Base-by-base conservation (phyloP, 176 grass and related monocot species). In the Ampelocalamus luodianensis region DNA sequence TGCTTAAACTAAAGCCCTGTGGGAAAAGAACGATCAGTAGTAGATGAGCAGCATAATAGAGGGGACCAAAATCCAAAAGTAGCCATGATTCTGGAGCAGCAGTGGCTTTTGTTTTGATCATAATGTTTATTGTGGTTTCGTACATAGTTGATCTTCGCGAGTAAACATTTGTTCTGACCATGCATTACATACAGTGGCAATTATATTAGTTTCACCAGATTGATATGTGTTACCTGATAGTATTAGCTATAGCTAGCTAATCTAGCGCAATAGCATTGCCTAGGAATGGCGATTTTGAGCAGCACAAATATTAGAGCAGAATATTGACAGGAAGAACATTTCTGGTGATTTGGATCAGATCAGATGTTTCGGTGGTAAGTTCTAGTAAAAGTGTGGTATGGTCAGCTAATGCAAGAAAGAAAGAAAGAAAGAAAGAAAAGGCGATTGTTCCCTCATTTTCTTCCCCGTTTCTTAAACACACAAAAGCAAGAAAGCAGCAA, bases 51-150 rank as follows among this genome's bases (percentile, higher is more conserved):
- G 43, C 54, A 43, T 79, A 64, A 39, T 29, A 50, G 29, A 50
- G 81, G n/a, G 70, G 60, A 84, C 78, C 83, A 38, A 40, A 32
- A 24, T 61, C 78, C 72, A 22, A 78, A 90, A 65, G 88, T 7
- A 34, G 78, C 36, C 46, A 72, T 78, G 79, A 86, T 51, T 24
- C 43, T 37, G 27, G 38, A 32, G 53, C 20, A 3, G 17, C 20
- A 17, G 15, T 7, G 34, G 15, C 23, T 77, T 75, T 68, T 58
- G 72, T 48, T 60, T 48, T 22, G 26, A 85, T 66, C 72, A 42
- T 72, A 82, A 43, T 69, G 42, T 37, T 77, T 23, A 24, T 14
- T 22, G 48, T 6, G 26, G 24, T 29, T 42, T 18, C 50, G 17
- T 77, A 62, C 71, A n/a, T n/a, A n/a, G n/a, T 68, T 80, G 48